Base-by-base conservation (phyloP, 352 stramenopile species). In the Pythium oligandrum region DNA sequence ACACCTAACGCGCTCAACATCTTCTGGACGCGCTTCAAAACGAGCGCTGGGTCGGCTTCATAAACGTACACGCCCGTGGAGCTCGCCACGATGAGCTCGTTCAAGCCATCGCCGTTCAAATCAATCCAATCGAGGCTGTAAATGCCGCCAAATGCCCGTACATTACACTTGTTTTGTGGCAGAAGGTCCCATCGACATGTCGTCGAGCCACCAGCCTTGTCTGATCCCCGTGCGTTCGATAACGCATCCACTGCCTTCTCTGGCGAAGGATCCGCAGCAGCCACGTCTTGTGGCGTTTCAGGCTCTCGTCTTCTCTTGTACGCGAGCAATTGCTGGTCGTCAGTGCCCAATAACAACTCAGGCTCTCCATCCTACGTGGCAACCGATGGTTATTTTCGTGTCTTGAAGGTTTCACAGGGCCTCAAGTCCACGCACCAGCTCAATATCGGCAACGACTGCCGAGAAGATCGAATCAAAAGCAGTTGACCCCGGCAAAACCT, bases 121-220 rank as follows among this genome's bases (percentile, higher is more conserved):
- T 92, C 81, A 43, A 76, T 55, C 62, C 67, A 80, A 4, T 75
- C 48, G n/a, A 92, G 64, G 51, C 77, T 88, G 67, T 90, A 92
- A 59, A 92, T 78, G 36, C 68, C 55, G 1, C 81, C 81, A 48
- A 88, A 88, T 0, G 64, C 73, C 17, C 86, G 61, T 36, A 92
- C 50, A 40, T 77, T 51, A 73, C 75, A 88, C 6, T 60, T 37
- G 1, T 52, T 40, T 5, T 52, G 42, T 1, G 62, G 35, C 33
- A 83, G 34, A 38, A 64, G 53, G 6, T 59, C 44, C 79, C 79
- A 90, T 8, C 4, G 12, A 48, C 48, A 50, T 12, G 51, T 47
- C 5, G 6, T 39, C 35, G 12, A 52, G n/a, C 6, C 8, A 9
- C 31, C 43, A 9, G 11, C 26, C 6, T 7, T 32, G 10, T 48